A percentile compares a stretch with the other conserved stretches of the same genome.
These are phyloP conservation scores for Eucalyptus melliodora DNA, from an alignment of 345 rosid species.

Conservation along the genomic window DNA sequence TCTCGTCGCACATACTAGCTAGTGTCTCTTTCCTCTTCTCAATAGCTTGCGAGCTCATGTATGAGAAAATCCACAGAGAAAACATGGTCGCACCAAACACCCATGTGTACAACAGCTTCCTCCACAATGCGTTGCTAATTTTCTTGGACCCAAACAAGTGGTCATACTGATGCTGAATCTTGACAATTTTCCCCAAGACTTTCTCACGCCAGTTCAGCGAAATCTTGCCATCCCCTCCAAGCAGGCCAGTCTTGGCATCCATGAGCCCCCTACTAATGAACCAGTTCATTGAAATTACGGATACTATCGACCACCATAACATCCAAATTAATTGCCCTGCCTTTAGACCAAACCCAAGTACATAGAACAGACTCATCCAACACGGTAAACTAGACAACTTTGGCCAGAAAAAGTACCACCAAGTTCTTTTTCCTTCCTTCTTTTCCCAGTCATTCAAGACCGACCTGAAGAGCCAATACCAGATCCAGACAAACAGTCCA, in stretches of 20 bases:
- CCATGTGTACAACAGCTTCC: conserved; percentile 56
- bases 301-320: conserved; percentile 73
- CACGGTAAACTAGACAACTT: neutral
- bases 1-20: conserved; percentile 86
- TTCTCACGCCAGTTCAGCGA: conserved; percentile 49
- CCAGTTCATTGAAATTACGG: conserved; percentile 44
- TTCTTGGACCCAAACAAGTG: conserved; percentile 50
- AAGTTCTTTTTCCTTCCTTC: neutral
- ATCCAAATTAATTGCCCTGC: conserved; percentile 74
- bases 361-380: conserved; percentile 78
- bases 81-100: conserved; percentile 29
- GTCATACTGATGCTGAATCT: conserved; percentile 49
- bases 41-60: conserved; percentile 55
- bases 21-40: conserved; percentile 80
- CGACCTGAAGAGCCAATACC: neutral
- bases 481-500: neutral
- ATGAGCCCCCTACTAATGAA: conserved; percentile 42
- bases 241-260: conserved; percentile 22
- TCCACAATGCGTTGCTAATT: conserved; percentile 44
- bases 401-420: neutral
- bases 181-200: conserved; percentile 19
- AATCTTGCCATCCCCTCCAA: conserved; percentile 48
- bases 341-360: conserved; percentile 68
- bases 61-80: conserved; percentile 45
- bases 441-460: neutral